A percentile compares a stretch with the other conserved stretches of the same genome.
Evolutionary conservation across 2,329 filamentous ascomycete species (phyloP).

Genomic region (Iodosphaeria phyllophila): DNA sequence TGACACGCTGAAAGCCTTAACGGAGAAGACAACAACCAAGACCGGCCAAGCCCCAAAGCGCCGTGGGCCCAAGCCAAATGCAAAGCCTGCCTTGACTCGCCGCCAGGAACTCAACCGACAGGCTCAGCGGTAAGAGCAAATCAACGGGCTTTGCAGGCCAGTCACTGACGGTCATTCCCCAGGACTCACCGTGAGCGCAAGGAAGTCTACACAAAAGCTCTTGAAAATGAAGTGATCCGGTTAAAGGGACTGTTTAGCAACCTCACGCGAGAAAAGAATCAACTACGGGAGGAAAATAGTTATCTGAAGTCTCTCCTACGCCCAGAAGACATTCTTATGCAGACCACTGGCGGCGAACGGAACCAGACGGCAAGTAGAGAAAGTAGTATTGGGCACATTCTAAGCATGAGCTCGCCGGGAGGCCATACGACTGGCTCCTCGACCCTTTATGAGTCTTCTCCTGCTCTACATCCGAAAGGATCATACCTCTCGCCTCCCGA

Average conservation of each 20-base stretch:
- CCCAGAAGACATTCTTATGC: constrained; percentile 34
- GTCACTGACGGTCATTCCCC: constrained; percentile 6
- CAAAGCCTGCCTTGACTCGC: constrained; percentile 80
- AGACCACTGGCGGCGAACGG: too few species aligned
- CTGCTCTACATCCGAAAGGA: constrained; percentile 22
- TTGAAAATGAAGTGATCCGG: constrained; percentile 80
- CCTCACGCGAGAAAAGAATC: constrained; percentile 57
- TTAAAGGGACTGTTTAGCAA: constrained; percentile 71
- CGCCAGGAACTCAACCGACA: constrained; percentile 90
- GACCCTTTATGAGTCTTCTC: constrained; percentile 28
- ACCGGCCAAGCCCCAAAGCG: constrained; percentile 79
- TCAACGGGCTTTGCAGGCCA: neutral
- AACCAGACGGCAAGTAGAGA: too few species aligned
- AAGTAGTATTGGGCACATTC: constrained; percentile 27
- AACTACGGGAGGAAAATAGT: constrained; percentile 60
- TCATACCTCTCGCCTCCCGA: constrained; percentile 19
- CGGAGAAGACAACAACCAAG: constrained; percentile 61
- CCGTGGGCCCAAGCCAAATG: constrained; percentile 88
- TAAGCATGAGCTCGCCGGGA: constrained; percentile 37
- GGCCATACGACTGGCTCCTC: constrained; percentile 35
- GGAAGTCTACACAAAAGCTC: constrained; percentile 83
- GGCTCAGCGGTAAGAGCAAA: constrained; percentile 57
- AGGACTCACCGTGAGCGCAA: constrained; percentile 95
- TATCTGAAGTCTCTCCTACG: constrained; percentile 42
- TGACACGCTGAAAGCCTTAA: constrained; percentile 46